A percentile compares a stretch with the other conserved stretches of the same genome.
Evolutionary conservation across 805 yeast genomes (phyloP).

Genomic region (Starmerella tilneyi): DNA sequence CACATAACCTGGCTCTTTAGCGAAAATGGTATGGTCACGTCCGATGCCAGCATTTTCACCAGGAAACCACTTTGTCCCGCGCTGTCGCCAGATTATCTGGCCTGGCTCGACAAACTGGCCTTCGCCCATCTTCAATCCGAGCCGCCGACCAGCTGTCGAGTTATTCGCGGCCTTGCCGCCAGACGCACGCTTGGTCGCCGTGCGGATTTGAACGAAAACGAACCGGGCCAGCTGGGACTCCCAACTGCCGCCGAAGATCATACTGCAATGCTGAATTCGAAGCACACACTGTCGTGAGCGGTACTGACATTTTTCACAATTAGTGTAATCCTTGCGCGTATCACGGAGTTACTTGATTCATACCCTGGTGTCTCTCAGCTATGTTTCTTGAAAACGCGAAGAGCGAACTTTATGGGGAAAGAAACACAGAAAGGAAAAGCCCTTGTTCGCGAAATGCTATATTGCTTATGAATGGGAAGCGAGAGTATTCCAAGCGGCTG

Average conservation of each 20-base stretch:
- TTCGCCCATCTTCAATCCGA: conserved; percentile 83
- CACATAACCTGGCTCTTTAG: conserved; percentile 86
- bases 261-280: conserved; percentile 1
- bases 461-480: neutral
- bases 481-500: no score
- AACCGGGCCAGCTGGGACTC: conserved; percentile 20
- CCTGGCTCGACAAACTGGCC: conserved; percentile 69
- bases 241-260: conserved; percentile 13
- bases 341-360: conserved; percentile 1
- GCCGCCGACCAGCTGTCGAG: conserved; percentile 88
- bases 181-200: conserved; percentile 86
- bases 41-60: conserved; percentile 83
- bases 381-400: neutral
- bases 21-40: conserved; percentile 84
- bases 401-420: neutral
- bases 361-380: neutral
- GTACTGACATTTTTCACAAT: conserved; percentile 6
- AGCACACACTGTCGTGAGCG: no score
- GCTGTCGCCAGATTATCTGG: conserved; percentile 80
- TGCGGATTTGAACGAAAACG: conserved; percentile 43
- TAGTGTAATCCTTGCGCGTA: neutral
- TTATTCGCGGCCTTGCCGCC: conserved; percentile 91
- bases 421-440: neutral
- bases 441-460: neutral
- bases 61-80: conserved; percentile 91